Conservation (phyloP, 371 early-diverging fungal genomes). For the Saksenaea vasiformis region DNA sequence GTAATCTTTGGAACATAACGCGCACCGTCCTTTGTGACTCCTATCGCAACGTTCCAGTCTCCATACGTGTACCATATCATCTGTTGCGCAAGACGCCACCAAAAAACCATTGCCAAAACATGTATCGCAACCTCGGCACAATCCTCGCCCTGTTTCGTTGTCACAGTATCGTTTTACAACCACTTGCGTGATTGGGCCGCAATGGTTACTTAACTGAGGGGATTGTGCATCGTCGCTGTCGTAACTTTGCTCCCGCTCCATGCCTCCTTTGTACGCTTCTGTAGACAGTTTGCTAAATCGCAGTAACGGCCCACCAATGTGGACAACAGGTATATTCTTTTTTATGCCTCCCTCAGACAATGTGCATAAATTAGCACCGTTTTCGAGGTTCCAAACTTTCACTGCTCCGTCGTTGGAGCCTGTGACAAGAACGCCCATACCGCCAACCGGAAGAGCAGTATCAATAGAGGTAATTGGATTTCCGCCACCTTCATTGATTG, state of each 20-base stretch:
- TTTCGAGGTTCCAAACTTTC: conserved; percentile 90
- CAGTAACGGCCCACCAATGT: conserved; percentile 34
- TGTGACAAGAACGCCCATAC: conserved; percentile 60
- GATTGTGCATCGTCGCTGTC: not conserved
- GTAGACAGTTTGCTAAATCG: not conserved
- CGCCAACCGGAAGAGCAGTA: conserved; percentile 33
- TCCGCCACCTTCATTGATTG: conserved; percentile 13
- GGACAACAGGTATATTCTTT: conserved; percentile 54
- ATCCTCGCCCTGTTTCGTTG: conserved; percentile 27
- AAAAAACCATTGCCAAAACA: conserved; percentile 40
- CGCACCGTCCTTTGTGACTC: conserved; percentile 18
- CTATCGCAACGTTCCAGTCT: conserved; percentile 23
- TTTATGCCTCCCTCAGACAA: conserved; percentile 30
- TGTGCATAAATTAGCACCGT: conserved; percentile 53
- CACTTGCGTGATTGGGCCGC: conserved; percentile 27
- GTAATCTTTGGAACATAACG: conserved; percentile 27
- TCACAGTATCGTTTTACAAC: conserved; percentile 33
- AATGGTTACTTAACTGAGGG: conserved; percentile 15
- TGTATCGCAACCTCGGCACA: conserved; percentile 28
- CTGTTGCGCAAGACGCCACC: conserved; percentile 30
- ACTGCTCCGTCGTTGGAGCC: conserved; percentile 84
- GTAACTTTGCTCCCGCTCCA: not conserved
- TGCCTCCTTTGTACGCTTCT: not conserved
- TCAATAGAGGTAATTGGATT: conserved; percentile 26
- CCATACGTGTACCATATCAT: conserved; percentile 38